phyloP scores from a whole-genome alignment of 768 basidiomycete genomes.

The Amanita rubescens region DNA sequence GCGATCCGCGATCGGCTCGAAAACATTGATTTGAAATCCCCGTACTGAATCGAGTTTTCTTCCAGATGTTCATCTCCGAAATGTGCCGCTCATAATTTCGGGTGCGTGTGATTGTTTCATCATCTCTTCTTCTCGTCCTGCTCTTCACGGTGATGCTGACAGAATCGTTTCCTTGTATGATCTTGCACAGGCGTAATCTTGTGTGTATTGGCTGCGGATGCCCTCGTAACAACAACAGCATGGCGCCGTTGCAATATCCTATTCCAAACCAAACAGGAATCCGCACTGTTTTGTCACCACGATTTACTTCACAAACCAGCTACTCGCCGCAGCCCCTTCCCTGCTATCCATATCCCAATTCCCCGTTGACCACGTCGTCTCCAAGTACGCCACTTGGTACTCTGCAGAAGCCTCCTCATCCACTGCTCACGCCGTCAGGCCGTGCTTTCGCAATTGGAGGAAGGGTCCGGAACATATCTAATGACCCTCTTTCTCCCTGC shows the following conservation, averaged over 20 bases:
- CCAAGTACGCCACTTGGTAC: slow-evolving; percentile 10
- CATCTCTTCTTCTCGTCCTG: background rate
- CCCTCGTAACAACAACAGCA: slow-evolving; percentile 36
- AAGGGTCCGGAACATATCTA: slow-evolving; percentile 72
- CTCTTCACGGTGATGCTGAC: slow-evolving; percentile 29
- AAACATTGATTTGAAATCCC: slow-evolving; percentile 12
- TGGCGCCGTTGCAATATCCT: slow-evolving; percentile 15
- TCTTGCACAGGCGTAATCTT: slow-evolving; percentile 61
- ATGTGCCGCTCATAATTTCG: slow-evolving; percentile 82
- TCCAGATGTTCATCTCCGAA: slow-evolving; percentile 57
- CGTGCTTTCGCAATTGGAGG: slow-evolving; percentile 71
- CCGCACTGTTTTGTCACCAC: slow-evolving; percentile 22
- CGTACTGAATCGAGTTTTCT: slow-evolving; percentile 10
- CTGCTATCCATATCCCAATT: slow-evolving; percentile 12
- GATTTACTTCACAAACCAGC: slow-evolving; percentile 20
- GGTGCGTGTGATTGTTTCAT: slow-evolving; percentile 30
- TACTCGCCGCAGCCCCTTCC: slow-evolving; percentile 2
- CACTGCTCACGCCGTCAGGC: slow-evolving; percentile 78
- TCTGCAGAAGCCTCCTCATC: slow-evolving; percentile 42
- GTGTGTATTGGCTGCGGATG: slow-evolving; percentile 73
- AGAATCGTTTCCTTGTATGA: slow-evolving; percentile 40
- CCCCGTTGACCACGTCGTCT: slow-evolving; percentile 12
- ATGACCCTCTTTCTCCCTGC: slow-evolving; percentile 63
- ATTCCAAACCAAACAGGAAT: slow-evolving; percentile 4
- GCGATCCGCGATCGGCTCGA: slow-evolving; percentile 1